Base-by-base conservation (phyloP, 306 rosid genomes). In the Cyamopsis tetragonoloba region DNA sequence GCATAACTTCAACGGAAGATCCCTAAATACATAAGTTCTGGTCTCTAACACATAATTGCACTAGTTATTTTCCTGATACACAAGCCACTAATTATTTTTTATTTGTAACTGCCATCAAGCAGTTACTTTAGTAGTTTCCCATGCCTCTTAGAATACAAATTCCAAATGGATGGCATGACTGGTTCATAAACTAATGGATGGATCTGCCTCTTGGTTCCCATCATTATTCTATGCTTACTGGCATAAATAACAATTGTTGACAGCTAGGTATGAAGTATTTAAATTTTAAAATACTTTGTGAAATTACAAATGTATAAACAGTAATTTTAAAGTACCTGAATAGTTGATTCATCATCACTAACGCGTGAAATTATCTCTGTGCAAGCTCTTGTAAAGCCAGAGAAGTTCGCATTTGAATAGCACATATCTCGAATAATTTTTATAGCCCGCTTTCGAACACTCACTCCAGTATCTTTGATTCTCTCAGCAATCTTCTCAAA, bases 401-500 rank as follows among this genome's bases (percentile, higher is more conserved):
- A 83, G 81, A 93, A 93, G 76, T 84, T 80, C 30, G 80, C 81
- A 78, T 88, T 88, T 62, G 99, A 88, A 56, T 77, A 71, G 83
- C 97, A 90, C 99, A 93, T 93, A 80, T 93, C 99, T 73, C 99
- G 90, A 71, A 93, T 93, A 64, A 93, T 86, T 87, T 79, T 93
- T 84, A 93, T 93, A 23, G 99, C 96, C 65, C 99, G 92, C 68
- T 93, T 93, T 26, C 99, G 85, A 77, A 93, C 99, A 72, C 99
- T 93, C 17, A 93, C 84, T 68, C 99, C 99, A 24, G 97, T 93
- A 79, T 93, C 99, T 80, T 81, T 90, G 70, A 84, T 82, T 79
- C 99, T 88, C 85, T 90, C 99, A 0, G 99, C 89, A 70, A 93
- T 89, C 83, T 93, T 93, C 82, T 86, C 99, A 80, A 90, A 93